Evolutionary conservation across 1,284 basidiomycete species (phyloP).

Genomic region (Malassezia nana): DNA sequence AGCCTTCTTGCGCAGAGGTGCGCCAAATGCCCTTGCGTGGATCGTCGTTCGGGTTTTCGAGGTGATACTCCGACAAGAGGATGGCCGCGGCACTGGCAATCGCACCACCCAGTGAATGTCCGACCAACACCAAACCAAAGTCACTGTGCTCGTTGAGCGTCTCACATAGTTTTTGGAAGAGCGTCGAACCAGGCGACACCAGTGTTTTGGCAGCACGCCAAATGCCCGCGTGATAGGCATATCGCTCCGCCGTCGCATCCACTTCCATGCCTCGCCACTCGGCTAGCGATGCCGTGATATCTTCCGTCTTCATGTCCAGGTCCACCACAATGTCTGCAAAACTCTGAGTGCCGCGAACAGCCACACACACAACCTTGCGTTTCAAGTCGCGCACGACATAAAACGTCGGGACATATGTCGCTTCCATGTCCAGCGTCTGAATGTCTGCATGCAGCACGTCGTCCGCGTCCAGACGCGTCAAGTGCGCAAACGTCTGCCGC

Average conservation of each 20-base stretch:
- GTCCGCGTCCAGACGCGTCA: slow-evolving; percentile 38
- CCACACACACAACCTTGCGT: slow-evolving; percentile 41
- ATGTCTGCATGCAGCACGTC: slow-evolving; percentile 47
- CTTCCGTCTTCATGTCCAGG: slow-evolving; percentile 38
- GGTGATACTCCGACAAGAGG: slow-evolving; percentile 37
- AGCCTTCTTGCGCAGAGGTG: slow-evolving; percentile 28
- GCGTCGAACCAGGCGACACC: slow-evolving; percentile 31
- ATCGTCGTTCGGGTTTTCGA: slow-evolving; percentile 19
- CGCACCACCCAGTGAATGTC: slow-evolving; percentile 42
- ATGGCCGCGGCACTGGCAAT: slow-evolving; percentile 42
- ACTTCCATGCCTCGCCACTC: slow-evolving; percentile 24
- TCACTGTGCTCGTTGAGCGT: slow-evolving; percentile 36
- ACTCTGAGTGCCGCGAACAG: slow-evolving; percentile 43
- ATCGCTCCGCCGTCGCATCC: slow-evolving; percentile 18
- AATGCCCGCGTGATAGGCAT: slow-evolving; percentile 42
- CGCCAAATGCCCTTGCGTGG: slow-evolving; percentile 31
- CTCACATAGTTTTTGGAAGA: slow-evolving; percentile 29
- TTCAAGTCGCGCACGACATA: slow-evolving; percentile 41
- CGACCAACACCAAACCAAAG: slow-evolving; percentile 42
- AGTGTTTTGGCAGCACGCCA: slow-evolving; percentile 39
- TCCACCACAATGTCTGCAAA: slow-evolving; percentile 47
- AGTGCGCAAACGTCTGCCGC: slow-evolving; percentile 43
- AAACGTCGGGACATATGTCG: slow-evolving; percentile 43
- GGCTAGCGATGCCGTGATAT: slow-evolving; percentile 27
- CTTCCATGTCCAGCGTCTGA: slow-evolving; percentile 39